Conservation (phyloP, 164 flowering plant genomes). For the Akebia trifoliata region DNA sequence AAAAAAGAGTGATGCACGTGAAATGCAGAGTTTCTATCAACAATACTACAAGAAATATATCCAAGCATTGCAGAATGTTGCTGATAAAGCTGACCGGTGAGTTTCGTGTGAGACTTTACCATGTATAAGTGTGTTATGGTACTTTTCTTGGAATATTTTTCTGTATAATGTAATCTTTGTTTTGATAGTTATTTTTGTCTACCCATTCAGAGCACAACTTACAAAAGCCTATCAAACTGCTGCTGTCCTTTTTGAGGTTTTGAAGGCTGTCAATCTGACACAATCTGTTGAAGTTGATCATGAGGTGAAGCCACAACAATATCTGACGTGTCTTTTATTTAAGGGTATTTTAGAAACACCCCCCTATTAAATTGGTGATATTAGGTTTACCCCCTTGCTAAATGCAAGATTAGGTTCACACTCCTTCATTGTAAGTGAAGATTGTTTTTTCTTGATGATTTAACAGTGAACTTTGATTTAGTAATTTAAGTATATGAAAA, state of each 20-base stretch:
- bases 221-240: constrained; percentile 99
- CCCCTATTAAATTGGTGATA: too few species aligned
- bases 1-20: constrained; percentile 91
- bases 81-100: constrained; percentile 93
- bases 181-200: constrained; percentile 7
- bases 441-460: too few species aligned
- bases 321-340: too few species aligned
- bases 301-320: constrained; percentile 48
- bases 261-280: constrained; percentile 90
- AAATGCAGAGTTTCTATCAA: constrained; percentile 98
- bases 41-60: constrained; percentile 95
- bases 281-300: constrained; percentile 82
- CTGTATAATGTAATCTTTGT: not conserved
- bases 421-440: too few species aligned
- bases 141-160: not conserved
- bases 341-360: too few species aligned
- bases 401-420: too few species aligned
- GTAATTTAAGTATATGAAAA: too few species aligned
- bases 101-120: constrained; percentile 10
- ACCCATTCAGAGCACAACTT: constrained; percentile 75
- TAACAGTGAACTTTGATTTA: too few species aligned
- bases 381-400: too few species aligned
- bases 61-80: constrained; percentile 87
- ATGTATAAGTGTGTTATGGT: too few species aligned
- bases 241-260: constrained; percentile 93